Base-by-base conservation (phyloP, 23 red algal species). In the Gracilaria gracilis region DNA sequence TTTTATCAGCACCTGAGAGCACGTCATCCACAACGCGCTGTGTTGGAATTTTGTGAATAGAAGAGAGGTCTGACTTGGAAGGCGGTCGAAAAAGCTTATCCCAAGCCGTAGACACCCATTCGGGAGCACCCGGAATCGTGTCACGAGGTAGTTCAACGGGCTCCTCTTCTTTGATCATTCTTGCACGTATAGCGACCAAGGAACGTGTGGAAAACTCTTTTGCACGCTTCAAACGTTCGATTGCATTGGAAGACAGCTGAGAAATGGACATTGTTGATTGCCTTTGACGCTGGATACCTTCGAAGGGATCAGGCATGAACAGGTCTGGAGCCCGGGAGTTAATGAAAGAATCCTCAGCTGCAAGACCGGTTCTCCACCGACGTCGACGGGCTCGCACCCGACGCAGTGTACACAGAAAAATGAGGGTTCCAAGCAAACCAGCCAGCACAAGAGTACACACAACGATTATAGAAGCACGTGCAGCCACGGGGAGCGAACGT, bases 1-100 rank as follows among this genome's bases (percentile, higher is more conserved):
- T 90, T 29, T 80, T 81, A 14, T 81, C 76, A 17, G 73, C 48
- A 39, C 87, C 87, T 12, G 57, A 71, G 31, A 80, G 73, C 57
- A 81, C 87, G 34, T 90, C 87, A 53, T 90, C 76, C 1, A 87
- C 84, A 42, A 87, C 84, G 32, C 84, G 62, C 48, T 87, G 84
- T 14, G 84, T 87, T 17, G 64, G 64, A 25, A 87, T 42, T 42
- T 80, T 90, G 74, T 81, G 73, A 7, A 81, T 81, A 48, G 67
- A 47, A 17, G 53, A 66, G 33, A 80, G 39, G 33, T 90, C 76
- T 17, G 47, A 42, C 29, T 90, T 90, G 1, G 87, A 90, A n/a
- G 76, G 87, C 14, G 73, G 27, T 48, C 58, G 39, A n/a, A 90
- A 90, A 19, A 90, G 59, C 29, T 42, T 61, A 39, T 90, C 87